Conservation (phyloP, 73 alveolate genomes). For the Paramecium octaurelia region DNA sequence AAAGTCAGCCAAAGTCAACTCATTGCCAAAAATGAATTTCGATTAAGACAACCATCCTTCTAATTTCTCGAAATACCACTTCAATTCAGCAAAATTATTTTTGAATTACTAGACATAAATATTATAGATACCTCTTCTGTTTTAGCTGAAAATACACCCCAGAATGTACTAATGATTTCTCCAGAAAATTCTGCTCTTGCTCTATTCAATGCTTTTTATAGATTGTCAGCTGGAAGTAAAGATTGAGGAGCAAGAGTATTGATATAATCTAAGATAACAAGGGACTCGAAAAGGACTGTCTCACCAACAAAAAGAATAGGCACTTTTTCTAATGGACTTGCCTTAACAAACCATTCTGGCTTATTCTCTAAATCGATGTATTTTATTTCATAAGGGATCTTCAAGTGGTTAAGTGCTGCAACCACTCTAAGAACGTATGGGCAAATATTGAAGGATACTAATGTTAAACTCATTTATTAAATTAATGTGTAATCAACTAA, state of each 20-base stretch:
- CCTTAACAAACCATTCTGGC: conserved; percentile 46
- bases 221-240: neutral
- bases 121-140: neutral
- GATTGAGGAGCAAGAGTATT: neutral
- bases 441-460: conserved; percentile 23
- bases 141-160: neutral
- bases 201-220: conserved; percentile 24
- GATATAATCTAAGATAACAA: neutral
- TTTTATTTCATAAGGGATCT: neutral
- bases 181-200: conserved; percentile 36
- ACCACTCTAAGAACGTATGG: conserved; percentile 49
- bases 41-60: neutral
- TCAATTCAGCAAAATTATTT: neutral
- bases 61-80: conserved; percentile 41
- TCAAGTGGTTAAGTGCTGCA: neutral
- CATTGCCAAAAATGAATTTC: neutral
- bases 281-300: conserved; percentile 1
- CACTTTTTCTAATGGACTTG: conserved; percentile 40
- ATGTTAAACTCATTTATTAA: neutral
- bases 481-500: neutral
- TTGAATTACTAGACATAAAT: neutral
- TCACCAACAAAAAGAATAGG: conserved; percentile 23
- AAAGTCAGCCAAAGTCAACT: conserved; percentile 39
- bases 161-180: neutral
- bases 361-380: conserved; percentile 26